These are phyloP conservation scores for Physcomitrellopsis africana DNA, from an alignment of 225 moss, liverwort and hornwort species.

Conservation along the genomic window DNA sequence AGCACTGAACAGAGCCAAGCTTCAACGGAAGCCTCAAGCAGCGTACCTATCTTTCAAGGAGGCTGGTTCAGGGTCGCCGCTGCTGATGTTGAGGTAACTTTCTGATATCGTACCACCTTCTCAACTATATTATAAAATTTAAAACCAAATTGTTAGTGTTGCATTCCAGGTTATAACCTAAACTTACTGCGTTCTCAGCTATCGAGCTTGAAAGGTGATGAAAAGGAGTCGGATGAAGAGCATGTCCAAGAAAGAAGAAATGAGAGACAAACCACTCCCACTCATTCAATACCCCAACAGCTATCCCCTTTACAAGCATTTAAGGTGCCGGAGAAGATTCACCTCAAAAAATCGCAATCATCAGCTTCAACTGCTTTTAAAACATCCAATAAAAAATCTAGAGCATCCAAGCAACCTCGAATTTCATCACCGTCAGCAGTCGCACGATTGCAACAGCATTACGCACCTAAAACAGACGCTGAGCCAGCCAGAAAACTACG, in stretches of 20 bases:
- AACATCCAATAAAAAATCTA: slow-evolving; percentile 34
- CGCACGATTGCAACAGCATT: slow-evolving; percentile 41
- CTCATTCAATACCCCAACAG: slow-evolving; percentile 54
- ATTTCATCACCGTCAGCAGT: slow-evolving; percentile 33
- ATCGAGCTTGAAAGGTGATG: slow-evolving; percentile 55
- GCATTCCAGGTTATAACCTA: slow-evolving; percentile 23
- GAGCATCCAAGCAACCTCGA: slow-evolving; percentile 41
- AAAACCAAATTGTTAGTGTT: slow-evolving; percentile 13
- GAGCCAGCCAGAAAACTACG: slow-evolving; percentile 27
- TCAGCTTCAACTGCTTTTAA: slow-evolving; percentile 42
- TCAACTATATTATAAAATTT: slow-evolving; percentile 10
- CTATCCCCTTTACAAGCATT: slow-evolving; percentile 45
- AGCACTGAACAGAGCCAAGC: slow-evolving; percentile 49
- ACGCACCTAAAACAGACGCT: slow-evolving; percentile 28
- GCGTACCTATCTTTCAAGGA: slow-evolving; percentile 56
- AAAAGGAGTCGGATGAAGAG: slow-evolving; percentile 38
- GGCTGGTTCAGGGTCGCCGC: slow-evolving; percentile 55
- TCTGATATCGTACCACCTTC: slow-evolving; percentile 15
- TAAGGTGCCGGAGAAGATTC: slow-evolving; percentile 48
- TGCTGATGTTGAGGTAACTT: slow-evolving; percentile 59
- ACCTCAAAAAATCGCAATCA: slow-evolving; percentile 47
- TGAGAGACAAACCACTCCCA: slow-evolving; percentile 49
- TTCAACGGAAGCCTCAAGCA: slow-evolving; percentile 63
- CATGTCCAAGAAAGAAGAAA: slow-evolving; percentile 46
- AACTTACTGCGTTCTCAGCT: slow-evolving; percentile 31